Percentiles rank a stretch among this genome's conserved stretches.
These are phyloP conservation scores for Verticillium nonalfalfae DNA, from an alignment of 2,329 filamentous ascomycete genomes.

Conservation along the genomic window DNA sequence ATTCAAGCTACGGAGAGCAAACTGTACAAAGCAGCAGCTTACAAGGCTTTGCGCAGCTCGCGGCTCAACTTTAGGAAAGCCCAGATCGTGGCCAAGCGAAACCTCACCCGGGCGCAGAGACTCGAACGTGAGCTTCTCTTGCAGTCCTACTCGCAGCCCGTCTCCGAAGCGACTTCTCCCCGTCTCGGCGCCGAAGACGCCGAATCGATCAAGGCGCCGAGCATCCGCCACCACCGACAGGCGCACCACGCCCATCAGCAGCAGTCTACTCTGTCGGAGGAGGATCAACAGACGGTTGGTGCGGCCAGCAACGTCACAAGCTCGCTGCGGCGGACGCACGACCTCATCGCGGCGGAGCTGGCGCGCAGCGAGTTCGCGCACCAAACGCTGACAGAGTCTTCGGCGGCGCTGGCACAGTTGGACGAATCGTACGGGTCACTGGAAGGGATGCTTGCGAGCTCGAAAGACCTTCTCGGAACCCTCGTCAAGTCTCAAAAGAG, in stretches of 20 bases:
- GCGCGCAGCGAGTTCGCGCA: slow-evolving; percentile 83
- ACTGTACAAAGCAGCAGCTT: slow-evolving; percentile 30
- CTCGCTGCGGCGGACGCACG: slow-evolving; percentile 78
- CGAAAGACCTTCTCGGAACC: slow-evolving; percentile 68
- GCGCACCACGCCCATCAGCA: slow-evolving; percentile 25
- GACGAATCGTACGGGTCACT: slow-evolving; percentile 76
- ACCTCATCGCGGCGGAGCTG: slow-evolving; percentile 79
- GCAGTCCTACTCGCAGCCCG: slow-evolving; percentile 49
- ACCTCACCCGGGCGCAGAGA: slow-evolving; percentile 64
- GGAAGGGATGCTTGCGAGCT: slow-evolving; percentile 69
- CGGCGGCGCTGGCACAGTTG: slow-evolving; percentile 72
- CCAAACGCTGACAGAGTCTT: slow-evolving; percentile 79
- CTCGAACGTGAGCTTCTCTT: slow-evolving; percentile 74
- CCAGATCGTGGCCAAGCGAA: slow-evolving; percentile 71
- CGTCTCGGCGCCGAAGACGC: slow-evolving; percentile 12
- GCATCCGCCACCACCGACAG: slow-evolving; percentile 19
- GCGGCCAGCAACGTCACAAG: slow-evolving; percentile 80
- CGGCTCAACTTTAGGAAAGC: slow-evolving; percentile 73
- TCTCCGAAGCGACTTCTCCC: slow-evolving; percentile 23
- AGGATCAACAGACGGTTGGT: slow-evolving; percentile 66
- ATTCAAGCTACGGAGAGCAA: slow-evolving; percentile 36
- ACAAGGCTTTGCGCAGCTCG: slow-evolving; percentile 27
- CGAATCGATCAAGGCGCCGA: slow-evolving; percentile 12
- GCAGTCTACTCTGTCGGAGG: slow-evolving; percentile 41
- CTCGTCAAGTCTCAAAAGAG: slow-evolving; percentile 86